Evolutionary conservation across 2,329 filamentous ascomycete genomes (phyloP), one percentile per base, ranked within the genome.

Genomic region (Alternaria burnsii): DNA sequence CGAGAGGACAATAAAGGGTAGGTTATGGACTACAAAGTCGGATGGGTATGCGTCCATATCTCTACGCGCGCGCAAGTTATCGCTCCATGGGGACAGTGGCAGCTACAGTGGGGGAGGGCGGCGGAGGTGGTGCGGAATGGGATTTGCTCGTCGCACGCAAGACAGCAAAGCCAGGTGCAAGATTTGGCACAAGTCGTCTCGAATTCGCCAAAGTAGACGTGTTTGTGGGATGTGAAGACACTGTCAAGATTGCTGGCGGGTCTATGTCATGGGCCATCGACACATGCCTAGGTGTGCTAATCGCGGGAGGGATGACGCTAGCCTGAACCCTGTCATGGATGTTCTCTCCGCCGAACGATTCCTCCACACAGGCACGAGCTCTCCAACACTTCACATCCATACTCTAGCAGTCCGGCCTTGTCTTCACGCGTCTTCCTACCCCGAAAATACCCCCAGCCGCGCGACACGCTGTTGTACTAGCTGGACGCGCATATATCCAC

Each of bases 21-120:
- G 85, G 80, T 95, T 96, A 80, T 95, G 93, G 76, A 89, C 88
- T 78, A 97, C 84, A 82, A 94, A 97, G 79, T 90, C 90, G 59
- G 82, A 78, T 55, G 91, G 91, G 80, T 93, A 94, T 71, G 87
- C 91, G 79, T 95, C 91, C 92, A 95, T 95, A 43, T 62, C 69
- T 66, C 64, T 30, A 51, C 40, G 40, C 34, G 40, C 34, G 69
- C 66, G 59, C 52, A 51, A 48, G 65, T 71, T 72, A 72, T 66
- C 68, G 67, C 63, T 71, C 73, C 74, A 77, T 77, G 28, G 10
- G 52, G 55, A 69, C 61, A 42, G 42, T 44, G 55, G 30, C 18
- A 54, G 58, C 34, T 58, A 26, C 14, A 52, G 38, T 41, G 40
- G 51, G 40, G 51, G 32, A 55, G 55, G 34, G 58, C 18, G 47